A percentile compares a stretch with the other conserved stretches of the same genome.
Evolutionary conservation across 805 yeast species (phyloP).

Genomic region (Starmerella khaoyaiensis): DNA sequence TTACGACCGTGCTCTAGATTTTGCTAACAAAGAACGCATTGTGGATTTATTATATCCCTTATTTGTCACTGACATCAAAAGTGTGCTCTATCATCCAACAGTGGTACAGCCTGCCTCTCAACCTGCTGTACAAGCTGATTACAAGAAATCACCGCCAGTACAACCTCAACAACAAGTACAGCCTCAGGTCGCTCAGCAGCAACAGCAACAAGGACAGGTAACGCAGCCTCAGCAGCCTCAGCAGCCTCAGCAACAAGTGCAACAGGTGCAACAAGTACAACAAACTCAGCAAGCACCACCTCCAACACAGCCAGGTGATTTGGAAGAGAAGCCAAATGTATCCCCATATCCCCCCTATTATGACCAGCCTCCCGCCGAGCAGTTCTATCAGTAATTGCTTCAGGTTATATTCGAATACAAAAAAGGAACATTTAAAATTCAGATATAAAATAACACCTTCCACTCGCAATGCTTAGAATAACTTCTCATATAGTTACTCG

Average conservation of each 20-base stretch:
- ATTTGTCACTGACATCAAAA: conserved; percentile 60
- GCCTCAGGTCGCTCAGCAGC: conserved; percentile 12
- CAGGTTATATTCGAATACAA: too few species aligned
- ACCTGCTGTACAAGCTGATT: conserved; percentile 2
- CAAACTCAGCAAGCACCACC: conserved; percentile 16
- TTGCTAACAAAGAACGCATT: conserved; percentile 71
- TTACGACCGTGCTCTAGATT: conserved; percentile 64
- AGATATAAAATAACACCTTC: too few species aligned
- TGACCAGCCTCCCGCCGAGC: too few species aligned
- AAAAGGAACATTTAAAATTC: too few species aligned
- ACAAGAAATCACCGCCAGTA: conserved; percentile 1
- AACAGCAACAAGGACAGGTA: conserved; percentile 14
- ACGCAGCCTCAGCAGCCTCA: conserved; percentile 14
- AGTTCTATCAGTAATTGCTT: too few species aligned
- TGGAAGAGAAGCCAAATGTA: too few species aligned
- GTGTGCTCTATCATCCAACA: conserved; percentile 28
- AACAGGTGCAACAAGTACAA: too few species aligned
- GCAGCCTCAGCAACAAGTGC: conserved; percentile 9
- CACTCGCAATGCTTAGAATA: too few species aligned
- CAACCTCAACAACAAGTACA: conserved; percentile 9
- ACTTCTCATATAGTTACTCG: too few species aligned
- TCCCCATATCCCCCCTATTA: too few species aligned
- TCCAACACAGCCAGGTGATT: not conserved
- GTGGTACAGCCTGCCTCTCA: conserved; percentile 2
- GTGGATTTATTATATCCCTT: conserved; percentile 53